phyloP scores from a whole-genome alignment of 306 rosid genomes.

The Cucumis melo region DNA sequence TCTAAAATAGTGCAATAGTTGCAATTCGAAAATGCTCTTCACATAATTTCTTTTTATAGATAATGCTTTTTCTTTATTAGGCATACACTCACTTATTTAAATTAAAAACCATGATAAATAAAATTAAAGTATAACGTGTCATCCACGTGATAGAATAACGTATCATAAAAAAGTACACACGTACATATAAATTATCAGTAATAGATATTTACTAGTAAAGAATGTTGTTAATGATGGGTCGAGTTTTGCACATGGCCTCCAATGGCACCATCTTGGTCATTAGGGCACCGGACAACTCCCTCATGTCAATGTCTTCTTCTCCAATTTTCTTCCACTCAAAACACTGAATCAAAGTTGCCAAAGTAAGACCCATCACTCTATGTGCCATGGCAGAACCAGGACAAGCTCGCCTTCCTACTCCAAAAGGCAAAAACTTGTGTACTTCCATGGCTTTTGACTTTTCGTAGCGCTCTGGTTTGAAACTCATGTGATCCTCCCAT shows the following conservation, averaged over 20 bases:
- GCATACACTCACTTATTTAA: too few species aligned
- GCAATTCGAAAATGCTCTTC: too few species aligned
- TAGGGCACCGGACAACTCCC: constrained; percentile 16
- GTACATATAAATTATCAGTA: too few species aligned
- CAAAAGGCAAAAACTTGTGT: constrained; percentile 27
- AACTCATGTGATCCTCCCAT: constrained; percentile 29
- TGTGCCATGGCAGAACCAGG: constrained; percentile 35
- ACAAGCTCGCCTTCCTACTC: constrained; percentile 40
- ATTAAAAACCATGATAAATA: too few species aligned
- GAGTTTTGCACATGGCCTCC: constrained; percentile 37
- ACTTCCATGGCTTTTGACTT: background rate
- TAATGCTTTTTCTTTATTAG: too few species aligned
- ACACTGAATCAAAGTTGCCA: constrained; percentile 34
- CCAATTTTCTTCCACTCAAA: constrained; percentile 44
- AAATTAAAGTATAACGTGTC: too few species aligned
- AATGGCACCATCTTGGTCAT: constrained; percentile 31
- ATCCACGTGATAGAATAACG: too few species aligned
- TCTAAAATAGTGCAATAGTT: too few species aligned
- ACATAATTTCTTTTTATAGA: too few species aligned
- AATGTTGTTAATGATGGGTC: constrained; percentile 5
- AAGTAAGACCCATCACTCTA: constrained; percentile 20
- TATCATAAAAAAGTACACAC: background rate
- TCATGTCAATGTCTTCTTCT: constrained; percentile 22
- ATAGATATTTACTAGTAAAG: background rate
- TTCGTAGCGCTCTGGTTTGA: constrained; percentile 37